These are phyloP conservation scores for Fonsecaea pedrosoi DNA, from an alignment of 2,329 filamentous ascomycete genomes.

Conservation along the genomic window DNA sequence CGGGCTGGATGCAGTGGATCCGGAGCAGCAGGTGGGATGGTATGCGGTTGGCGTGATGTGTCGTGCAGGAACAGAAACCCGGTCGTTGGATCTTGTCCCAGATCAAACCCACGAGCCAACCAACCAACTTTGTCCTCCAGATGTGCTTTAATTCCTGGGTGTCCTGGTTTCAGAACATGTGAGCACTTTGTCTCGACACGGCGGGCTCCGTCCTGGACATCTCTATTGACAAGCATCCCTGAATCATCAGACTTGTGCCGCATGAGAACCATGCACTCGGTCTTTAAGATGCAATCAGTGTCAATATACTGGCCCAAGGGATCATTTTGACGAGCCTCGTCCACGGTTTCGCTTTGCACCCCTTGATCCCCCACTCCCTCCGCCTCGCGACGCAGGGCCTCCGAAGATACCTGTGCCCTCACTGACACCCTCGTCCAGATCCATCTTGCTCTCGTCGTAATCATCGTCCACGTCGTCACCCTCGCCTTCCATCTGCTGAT, in stretches of 20 bases:
- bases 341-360: slow-evolving; percentile 40
- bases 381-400: slow-evolving; percentile 3
- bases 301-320: background rate
- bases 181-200: background rate
- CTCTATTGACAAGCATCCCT: background rate
- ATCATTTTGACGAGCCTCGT: slow-evolving; percentile 29
- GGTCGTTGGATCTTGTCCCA: background rate
- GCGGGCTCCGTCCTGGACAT: background rate
- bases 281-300: background rate
- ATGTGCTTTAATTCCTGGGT: background rate
- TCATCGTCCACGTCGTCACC: slow-evolving; percentile 40
- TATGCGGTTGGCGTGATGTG: background rate
- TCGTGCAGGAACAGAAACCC: background rate
- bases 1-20: background rate
- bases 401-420: slow-evolving; percentile 16
- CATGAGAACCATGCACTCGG: background rate
- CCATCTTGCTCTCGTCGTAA: slow-evolving; percentile 37
- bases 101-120: background rate
- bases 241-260: background rate
- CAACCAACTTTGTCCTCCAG: background rate
- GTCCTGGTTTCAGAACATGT: background rate
- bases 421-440: slow-evolving; percentile 43
- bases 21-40: background rate
- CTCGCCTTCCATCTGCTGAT: slow-evolving; percentile 48
- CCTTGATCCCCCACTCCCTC: slow-evolving; percentile 20